Conservation (phyloP, 129 eudicot species). For the Oenanthe sinensis region DNA sequence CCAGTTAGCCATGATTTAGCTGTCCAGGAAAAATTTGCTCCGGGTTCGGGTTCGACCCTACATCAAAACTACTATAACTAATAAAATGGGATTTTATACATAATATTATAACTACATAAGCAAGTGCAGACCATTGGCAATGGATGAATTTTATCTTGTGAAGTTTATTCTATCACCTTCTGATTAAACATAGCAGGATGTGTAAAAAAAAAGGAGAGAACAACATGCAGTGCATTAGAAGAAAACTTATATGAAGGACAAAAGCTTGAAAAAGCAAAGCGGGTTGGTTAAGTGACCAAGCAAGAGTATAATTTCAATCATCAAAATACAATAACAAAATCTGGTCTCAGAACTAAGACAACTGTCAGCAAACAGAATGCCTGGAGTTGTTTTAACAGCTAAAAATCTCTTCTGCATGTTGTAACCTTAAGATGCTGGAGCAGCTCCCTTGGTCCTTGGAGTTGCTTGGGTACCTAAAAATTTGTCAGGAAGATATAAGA, state of each 20-base stretch:
- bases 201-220: no score
- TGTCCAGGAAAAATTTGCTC: no score
- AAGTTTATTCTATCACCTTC: no score
- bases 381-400: neutral
- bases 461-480: neutral
- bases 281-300: neutral
- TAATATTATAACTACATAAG: no score
- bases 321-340: slow-evolving; percentile 2
- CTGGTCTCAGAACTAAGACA: neutral
- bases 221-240: neutral
- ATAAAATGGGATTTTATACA: no score
- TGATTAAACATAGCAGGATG: no score
- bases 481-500: neutral
- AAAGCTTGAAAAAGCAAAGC: neutral
- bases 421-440: neutral
- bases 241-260: neutral
- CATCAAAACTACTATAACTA: no score
- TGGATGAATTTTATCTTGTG: no score
- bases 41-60: no score
- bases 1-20: no score
- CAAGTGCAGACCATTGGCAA: no score
- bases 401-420: neutral
- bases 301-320: neutral
- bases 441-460: slow-evolving; percentile 14
- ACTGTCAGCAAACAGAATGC: neutral